Percentiles rank a stretch among this genome's conserved stretches.
phyloP scores from a whole-genome alignment of 805 yeast genomes.

The Yarrowia sp. region DNA sequence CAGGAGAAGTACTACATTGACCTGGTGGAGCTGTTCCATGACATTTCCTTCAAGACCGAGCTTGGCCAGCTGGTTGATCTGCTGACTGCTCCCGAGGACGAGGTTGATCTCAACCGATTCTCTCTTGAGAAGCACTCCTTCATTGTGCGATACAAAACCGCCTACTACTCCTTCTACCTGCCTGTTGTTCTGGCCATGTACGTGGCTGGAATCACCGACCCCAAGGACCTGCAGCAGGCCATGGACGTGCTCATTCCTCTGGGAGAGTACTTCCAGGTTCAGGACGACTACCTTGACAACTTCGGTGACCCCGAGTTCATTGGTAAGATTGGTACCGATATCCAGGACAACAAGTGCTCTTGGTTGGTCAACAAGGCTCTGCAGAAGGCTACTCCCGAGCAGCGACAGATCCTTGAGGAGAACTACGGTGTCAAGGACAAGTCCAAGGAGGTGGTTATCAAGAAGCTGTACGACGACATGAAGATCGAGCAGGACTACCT shows the following conservation, averaged over 20 bases:
- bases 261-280: constrained; percentile 98
- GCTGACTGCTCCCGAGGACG: constrained; percentile 95
- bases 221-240: constrained; percentile 80
- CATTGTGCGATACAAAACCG: constrained; percentile 95
- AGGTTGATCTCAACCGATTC: constrained; percentile 83
- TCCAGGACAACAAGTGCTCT: constrained; percentile 96
- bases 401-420: constrained; percentile 74
- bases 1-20: constrained; percentile 81
- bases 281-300: constrained; percentile 95
- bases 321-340: constrained; percentile 98
- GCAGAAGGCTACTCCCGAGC: constrained; percentile 69
- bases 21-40: constrained; percentile 90
- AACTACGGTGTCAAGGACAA: constrained; percentile 87
- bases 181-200: constrained; percentile 97
- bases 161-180: constrained; percentile 92
- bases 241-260: constrained; percentile 83
- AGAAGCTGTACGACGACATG: constrained; percentile 69
- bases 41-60: constrained; percentile 95
- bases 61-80: constrained; percentile 93
- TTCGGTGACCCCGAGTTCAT: constrained; percentile 96
- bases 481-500: constrained; percentile 66
- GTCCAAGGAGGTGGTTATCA: constrained; percentile 63
- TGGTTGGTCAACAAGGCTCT: constrained; percentile 96
- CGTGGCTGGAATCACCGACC: constrained; percentile 74
- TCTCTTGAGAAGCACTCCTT: constrained; percentile 87